Evolutionary conservation across 2,329 filamentous ascomycete genomes (phyloP).

Genomic region (Aspergillus oerlinghausenensis): DNA sequence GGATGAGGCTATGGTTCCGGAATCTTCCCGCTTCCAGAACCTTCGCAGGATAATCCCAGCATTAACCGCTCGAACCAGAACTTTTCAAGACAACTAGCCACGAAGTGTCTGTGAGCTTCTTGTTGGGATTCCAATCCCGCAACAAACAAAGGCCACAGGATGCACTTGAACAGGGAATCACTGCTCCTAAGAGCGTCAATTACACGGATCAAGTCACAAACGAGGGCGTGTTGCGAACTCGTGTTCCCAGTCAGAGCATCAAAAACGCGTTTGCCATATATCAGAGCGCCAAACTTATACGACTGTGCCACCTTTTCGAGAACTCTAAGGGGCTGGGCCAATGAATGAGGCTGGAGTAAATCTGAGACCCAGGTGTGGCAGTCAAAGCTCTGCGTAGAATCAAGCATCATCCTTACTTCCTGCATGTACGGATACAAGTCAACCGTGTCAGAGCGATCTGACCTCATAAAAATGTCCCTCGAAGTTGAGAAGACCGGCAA

Average conservation of each 20-base stretch:
- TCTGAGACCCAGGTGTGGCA: slow-evolving; percentile 1
- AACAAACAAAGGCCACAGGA: slow-evolving; percentile 19
- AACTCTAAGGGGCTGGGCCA: neutral
- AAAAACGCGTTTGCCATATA: slow-evolving; percentile 12
- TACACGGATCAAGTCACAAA: neutral
- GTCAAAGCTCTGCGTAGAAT: slow-evolving; percentile 1
- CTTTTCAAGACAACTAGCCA: slow-evolving; percentile 5
- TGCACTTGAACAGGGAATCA: slow-evolving; percentile 16
- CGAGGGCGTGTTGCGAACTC: neutral
- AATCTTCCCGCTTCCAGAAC: slow-evolving; percentile 7
- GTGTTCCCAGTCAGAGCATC: neutral
- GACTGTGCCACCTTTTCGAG: slow-evolving; percentile 2
- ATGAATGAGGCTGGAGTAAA: neutral
- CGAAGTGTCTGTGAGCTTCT: neutral
- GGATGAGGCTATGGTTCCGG: too few species aligned
- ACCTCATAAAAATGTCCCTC: slow-evolving; percentile 2
- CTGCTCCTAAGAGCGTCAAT: slow-evolving; percentile 7
- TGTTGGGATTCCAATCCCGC: slow-evolving; percentile 14
- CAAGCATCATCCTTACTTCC: neutral
- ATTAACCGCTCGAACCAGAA: slow-evolving; percentile 18
- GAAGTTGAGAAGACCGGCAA: slow-evolving; percentile 9
- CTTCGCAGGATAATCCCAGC: slow-evolving; percentile 14
- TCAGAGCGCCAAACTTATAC: slow-evolving; percentile 10
- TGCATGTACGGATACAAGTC: neutral
- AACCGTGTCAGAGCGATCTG: too few species aligned